Percentiles rank a stretch among this genome's conserved stretches.
phyloP scores from a whole-genome alignment of 2,329 filamentous ascomycete species.

The Sporothrix brunneoviolacea region DNA sequence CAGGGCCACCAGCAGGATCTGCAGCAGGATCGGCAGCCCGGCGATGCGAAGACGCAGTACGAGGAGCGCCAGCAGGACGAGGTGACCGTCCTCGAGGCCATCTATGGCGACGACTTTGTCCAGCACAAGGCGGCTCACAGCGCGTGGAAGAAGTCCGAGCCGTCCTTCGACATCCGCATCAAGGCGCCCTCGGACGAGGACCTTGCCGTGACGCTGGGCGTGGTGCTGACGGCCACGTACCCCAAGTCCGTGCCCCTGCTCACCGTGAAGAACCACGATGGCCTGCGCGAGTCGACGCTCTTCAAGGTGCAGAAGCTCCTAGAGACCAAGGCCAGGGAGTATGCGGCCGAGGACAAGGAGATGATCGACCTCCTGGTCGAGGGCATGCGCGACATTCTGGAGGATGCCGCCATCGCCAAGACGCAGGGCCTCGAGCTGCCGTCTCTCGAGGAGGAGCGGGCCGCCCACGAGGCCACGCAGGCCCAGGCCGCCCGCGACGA shows the following conservation, averaged over 20 bases:
- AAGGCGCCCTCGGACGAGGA: conserved; percentile 68
- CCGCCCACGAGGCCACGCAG: conserved; percentile 68
- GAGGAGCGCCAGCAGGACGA: conserved; percentile 83
- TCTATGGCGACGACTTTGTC: conserved; percentile 84
- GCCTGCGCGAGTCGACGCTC: conserved; percentile 62
- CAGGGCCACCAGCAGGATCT: too few relatives aligned
- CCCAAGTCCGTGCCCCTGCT: conserved; percentile 75
- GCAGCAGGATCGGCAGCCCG: too few relatives aligned
- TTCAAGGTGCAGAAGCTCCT: conserved; percentile 62
- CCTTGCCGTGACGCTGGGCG: conserved; percentile 63
- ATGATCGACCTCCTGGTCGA: conserved; percentile 62
- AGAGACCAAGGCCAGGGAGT: conserved; percentile 49
- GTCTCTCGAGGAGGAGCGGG: conserved; percentile 83
- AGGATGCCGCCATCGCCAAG: conserved; percentile 76
- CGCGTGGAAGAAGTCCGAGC: conserved; percentile 89
- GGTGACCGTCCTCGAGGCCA: conserved; percentile 74
- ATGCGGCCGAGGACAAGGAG: conserved; percentile 46
- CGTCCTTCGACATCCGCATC: conserved; percentile 73
- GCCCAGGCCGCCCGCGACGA: conserved; percentile 42
- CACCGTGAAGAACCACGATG: conserved; percentile 56
- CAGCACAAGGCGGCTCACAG: conserved; percentile 62
- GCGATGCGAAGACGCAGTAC: conserved; percentile 54
- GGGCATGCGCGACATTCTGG: conserved; percentile 67
- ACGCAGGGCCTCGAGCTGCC: conserved; percentile 70
- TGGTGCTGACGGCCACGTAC: conserved; percentile 83